Percentiles rank a stretch among this genome's conserved stretches.
phyloP scores from a whole-genome alignment of 164 flowering plant genomes.

The Kalanchoe fedtschenkoi region DNA sequence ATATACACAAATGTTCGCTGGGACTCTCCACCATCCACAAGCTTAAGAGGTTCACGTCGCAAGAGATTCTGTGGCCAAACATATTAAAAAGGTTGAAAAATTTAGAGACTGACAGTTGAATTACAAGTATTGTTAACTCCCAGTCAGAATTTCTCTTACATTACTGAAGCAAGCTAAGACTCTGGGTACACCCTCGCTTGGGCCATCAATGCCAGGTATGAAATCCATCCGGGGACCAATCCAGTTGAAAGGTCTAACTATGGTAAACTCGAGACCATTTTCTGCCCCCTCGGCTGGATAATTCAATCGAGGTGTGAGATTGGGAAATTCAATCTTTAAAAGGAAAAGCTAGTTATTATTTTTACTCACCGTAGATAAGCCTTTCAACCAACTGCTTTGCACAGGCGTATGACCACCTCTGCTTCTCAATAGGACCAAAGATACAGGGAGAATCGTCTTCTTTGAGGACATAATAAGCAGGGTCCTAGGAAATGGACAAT shows the following conservation, averaged over 20 bases:
- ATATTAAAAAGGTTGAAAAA: not conserved
- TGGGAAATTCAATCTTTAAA: not conserved
- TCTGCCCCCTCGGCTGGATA: not conserved
- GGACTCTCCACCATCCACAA: conserved; percentile 4
- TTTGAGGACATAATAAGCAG: conserved; percentile 1
- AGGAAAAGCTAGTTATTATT: not conserved
- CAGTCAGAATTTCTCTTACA: not conserved
- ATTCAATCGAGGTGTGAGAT: not conserved
- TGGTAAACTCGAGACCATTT: conserved; percentile 1
- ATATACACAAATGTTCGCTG: conserved; percentile 2
- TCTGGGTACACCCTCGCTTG: conserved; percentile 4
- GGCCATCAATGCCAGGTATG: conserved; percentile 4
- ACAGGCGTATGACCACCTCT: conserved; percentile 4
- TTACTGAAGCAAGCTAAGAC: not conserved
- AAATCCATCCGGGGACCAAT: conserved; percentile 5
- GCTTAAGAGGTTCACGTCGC: conserved; percentile 1
- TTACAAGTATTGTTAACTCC: not conserved
- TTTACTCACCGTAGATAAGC: conserved; percentile 1
- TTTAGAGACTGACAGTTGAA: not conserved
- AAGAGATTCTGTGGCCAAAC: not conserved
- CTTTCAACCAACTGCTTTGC: conserved; percentile 1
- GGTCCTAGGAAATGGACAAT: not conserved
- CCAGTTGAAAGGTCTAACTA: conserved; percentile 2
- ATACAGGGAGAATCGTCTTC: conserved; percentile 3
- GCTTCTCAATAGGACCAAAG: conserved; percentile 6